Base-by-base conservation (phyloP, 441 rosid species). In the Theobroma grandiflorum region DNA sequence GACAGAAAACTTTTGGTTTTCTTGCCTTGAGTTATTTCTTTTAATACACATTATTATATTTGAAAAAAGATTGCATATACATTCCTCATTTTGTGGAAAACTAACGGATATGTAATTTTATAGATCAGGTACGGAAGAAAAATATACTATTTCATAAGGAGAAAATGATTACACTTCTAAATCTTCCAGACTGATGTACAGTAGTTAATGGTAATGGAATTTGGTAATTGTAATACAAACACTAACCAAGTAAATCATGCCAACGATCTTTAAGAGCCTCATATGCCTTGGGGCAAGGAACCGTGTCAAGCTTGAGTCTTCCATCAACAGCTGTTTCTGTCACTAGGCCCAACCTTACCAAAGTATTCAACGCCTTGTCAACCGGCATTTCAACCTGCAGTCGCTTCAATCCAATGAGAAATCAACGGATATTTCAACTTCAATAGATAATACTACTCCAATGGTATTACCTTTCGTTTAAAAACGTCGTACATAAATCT, bases 321-420 rank as follows among this genome's bases (percentile, higher is more conserved):
- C 88, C 91, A 85, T 89, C 89, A 22, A 84, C 78, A 26, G 80
- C 20, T 71, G 86, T 86, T 86, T 93, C 94, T 14, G 79, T 83
- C 49, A 86, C 97, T 67, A 93, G 86, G 40, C 97, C 97, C 74
- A 95, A 89, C 83, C 98, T 89, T 35, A 85, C 58, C 89, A 96
- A 88, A 14, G 95, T 87, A 75, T 79, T 89, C 57, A 89, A 53
- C 9, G 98, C 99, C 82, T 91, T 89, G 38, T 93, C 93, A 64
- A 95, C 87, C 50, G 97, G 97, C 97, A 96, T 91, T 82, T 96
- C 96, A 22, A 94, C 98, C 98, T 95, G 89, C 85, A 82, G 52
- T 70, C 67, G 38, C 40, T 70, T 73, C 78, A 75, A 57, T 38
- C 65, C 64, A 12, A 33, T 68, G 12, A 65, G 31, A 42, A 70